Evolutionary conservation across 2,329 filamentous ascomycete genomes (phyloP), one percentile per base, ranked within the genome.

Genomic region (Phoma sp.): DNA sequence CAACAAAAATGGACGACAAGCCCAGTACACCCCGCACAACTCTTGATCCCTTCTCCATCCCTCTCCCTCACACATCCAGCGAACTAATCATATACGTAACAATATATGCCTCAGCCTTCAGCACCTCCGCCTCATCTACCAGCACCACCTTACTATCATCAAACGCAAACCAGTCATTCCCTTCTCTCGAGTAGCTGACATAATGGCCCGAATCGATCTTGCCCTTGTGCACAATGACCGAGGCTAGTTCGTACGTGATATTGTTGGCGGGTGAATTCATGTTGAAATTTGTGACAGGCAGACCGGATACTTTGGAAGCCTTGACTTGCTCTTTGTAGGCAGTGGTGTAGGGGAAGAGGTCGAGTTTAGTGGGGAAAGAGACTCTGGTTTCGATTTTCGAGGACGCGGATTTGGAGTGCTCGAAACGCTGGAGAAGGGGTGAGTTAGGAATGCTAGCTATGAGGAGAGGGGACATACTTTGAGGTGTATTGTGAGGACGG

Each of bases 141-240:
- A 93, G 71, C 57, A 93, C 90, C 23, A 98, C 93, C 72, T 91
- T 92, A 72, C 95, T 93, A 71, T 98, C 93, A 69, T 98, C 96
- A 76, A 97, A 97, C 50, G 90, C 86, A 74, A 96, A 96, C 93
- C 93, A 98, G 83, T 96, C 70, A 50, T 90, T 89, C 4, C 88
- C 89, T 55, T 93, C 89, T 41, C 91, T 82, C 55, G 90, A 92
- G 73, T 96, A 97, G n/a, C 89, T 90, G 52, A 93, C 87, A 69
- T 96, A 97, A 71, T 97, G 92, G 13, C 93, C 93, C 1, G 91
- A 92, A 66, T 97, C 92, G 52, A 97, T 89, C 74, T 93, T 91
- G 46, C 93, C 93, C 56, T 96, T 90, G 69, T 98, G 93, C 35
- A 96, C 93, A 22, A 98, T 89, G 2, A 96, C 93, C 58, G 90